Evolutionary conservation across 2,329 filamentous ascomycete genomes (phyloP), one percentile per base, ranked within the genome.

Genomic region (Huntiella moniliformis): DNA sequence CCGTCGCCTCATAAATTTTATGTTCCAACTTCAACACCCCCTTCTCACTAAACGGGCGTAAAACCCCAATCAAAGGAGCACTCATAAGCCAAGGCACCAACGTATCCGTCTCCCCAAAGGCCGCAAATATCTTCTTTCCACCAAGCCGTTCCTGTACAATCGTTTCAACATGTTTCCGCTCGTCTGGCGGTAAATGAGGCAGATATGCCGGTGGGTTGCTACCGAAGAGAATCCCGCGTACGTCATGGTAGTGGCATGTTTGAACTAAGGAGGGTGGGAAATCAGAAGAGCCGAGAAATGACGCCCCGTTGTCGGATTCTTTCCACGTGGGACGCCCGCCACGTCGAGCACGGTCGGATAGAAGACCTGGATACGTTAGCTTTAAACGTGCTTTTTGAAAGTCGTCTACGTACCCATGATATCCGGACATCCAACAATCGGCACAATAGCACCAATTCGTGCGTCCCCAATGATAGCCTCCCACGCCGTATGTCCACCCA

Each of bases 401-500:
- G 18, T 7, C 10, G 34, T 8, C 18, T 4, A 65, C 59, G 63
- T 54, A 75, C 82, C 68, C 52, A 78, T 74, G 55, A 83, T 94
- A 61, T 98, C 88, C 1, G 87, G 85, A 60, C 86, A 94, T 1
- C 88, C 91, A 45, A 96, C 82, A 17, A 94, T 71, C 2, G 82
- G 69, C 5, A 93, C 76, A 1, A 74, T 86, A 0, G 82, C 78
- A n/a, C 70, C 78, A 46, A 96, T 72, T 52, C 86, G 72, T 13
- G 78, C 74, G 50, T 96, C 87, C 34, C 75, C 71, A 39, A 95
- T 72, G 49, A 94, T 62, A 22, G 77, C 71, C 57, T 92, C 81
- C 86, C 88, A 96, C 1, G 80, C 78, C 10, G 81, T 76, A 59
- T 96, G 91, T 0, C 84, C 91, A 4, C 91, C 91, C 1, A 96